Percentiles rank a stretch among this genome's conserved stretches.
Evolutionary conservation across 176 grass and related monocot species (phyloP).

Genomic region (Hordeum vulgare): MorexV3_pseudomolecules_assembly NC_058521.1:606213500-606213999

Average conservation of each 20-base stretch:
- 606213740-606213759: not conserved
- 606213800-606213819: not conserved
- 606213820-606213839: not conserved
- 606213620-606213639: not conserved
- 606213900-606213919: not conserved
- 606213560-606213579: not conserved
- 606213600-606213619: conserved; percentile 35
- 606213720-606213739: not conserved
- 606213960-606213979: conserved; percentile 36
- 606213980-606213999: conserved; percentile 54
- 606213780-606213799: not conserved
- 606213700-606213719: not conserved
- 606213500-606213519: not conserved
- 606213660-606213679: conserved; percentile 8
- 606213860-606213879: not conserved
- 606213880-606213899: not conserved
- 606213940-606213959: conserved; percentile 38
- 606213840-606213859: not conserved
- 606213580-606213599: not conserved
- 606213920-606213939: not conserved
- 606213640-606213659: not conserved
- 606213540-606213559: not conserved
- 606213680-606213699: not conserved
- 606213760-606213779: not conserved
- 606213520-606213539: not conserved